Evolutionary conservation across 2,329 filamentous ascomycete species (phyloP).

Genomic region (Lachnellula suecica): DNA sequence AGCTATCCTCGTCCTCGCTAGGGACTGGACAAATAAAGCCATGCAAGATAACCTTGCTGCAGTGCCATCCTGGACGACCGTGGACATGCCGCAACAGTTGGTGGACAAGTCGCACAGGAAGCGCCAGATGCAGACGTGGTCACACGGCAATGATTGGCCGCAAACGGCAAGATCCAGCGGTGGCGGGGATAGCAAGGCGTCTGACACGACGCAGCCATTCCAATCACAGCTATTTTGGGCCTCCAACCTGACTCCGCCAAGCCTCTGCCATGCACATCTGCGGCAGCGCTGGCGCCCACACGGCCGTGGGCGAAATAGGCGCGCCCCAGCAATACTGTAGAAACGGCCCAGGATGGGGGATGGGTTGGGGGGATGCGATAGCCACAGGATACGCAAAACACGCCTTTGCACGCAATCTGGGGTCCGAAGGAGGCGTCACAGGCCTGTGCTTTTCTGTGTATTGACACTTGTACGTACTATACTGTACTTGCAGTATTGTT

Average conservation of each 20-base stretch:
- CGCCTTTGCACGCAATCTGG: background rate
- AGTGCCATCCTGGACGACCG: background rate
- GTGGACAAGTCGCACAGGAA: background rate
- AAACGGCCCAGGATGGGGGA: too few species aligned
- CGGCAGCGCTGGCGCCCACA: too few species aligned
- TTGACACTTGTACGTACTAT: background rate
- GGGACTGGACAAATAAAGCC: constrained; percentile 9
- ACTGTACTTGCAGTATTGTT: background rate
- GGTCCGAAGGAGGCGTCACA: background rate
- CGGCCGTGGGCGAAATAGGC: too few species aligned
- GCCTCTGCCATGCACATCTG: too few species aligned
- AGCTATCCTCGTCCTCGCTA: background rate
- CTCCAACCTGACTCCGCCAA: too few species aligned
- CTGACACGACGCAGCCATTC: background rate
- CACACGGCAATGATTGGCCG: background rate
- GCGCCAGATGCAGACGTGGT: constrained; percentile 1
- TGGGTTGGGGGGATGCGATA: too few species aligned
- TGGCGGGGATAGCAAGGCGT: background rate
- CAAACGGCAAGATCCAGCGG: background rate
- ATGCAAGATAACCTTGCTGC: background rate
- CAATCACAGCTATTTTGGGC: too few species aligned
- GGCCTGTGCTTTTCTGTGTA: background rate
- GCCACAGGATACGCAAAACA: background rate
- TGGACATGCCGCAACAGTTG: background rate
- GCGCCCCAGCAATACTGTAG: too few species aligned